Evolutionary conservation across 2,329 filamentous ascomycete genomes (phyloP).

Genomic region (Neonectria faginata): DNA sequence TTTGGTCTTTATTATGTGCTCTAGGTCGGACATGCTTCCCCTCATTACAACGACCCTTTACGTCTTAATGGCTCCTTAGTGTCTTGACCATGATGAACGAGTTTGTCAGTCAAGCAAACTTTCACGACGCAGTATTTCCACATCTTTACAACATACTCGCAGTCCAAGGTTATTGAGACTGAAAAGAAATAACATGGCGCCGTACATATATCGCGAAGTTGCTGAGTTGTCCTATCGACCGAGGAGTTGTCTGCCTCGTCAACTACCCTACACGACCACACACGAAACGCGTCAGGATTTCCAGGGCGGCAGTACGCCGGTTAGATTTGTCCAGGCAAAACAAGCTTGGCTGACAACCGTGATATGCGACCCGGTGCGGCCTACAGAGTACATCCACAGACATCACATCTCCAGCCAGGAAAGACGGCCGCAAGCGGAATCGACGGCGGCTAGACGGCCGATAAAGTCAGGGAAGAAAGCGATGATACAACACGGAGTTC

Average conservation of each 20-base stretch:
- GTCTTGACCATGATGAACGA: no score
- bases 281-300: neutral
- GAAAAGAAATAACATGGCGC: neutral
- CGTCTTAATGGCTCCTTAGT: no score
- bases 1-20: no score
- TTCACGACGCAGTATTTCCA: no score
- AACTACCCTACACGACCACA: constrained; percentile 11
- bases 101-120: no score
- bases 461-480: neutral
- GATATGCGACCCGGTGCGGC: neutral
- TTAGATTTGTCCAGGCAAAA: constrained; percentile 11
- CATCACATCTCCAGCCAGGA: constrained; percentile 3
- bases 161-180: neutral
- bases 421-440: neutral
- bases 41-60: no score
- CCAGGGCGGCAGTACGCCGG: neutral
- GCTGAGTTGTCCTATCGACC: neutral
- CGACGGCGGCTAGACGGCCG: neutral
- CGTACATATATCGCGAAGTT: neutral
- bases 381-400: neutral
- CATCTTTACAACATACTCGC: no score
- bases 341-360: constrained; percentile 9
- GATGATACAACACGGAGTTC: constrained; percentile 6
- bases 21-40: no score
- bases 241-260: neutral